Evolutionary conservation across 208 protist species (phyloP).

Genomic region (Vickermania spadyakhi): DNA sequence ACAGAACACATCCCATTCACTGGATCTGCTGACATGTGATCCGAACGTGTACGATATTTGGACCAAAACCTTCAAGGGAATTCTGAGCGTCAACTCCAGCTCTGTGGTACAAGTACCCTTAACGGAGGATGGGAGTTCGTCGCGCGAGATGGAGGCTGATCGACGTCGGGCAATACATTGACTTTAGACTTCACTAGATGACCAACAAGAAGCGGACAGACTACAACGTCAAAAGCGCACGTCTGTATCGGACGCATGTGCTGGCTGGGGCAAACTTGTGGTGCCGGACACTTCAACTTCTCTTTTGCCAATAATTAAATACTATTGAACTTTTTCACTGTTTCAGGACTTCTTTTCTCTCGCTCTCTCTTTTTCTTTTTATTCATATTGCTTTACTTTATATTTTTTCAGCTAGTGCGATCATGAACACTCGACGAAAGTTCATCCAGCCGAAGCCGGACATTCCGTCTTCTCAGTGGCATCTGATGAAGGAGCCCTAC

Average conservation of each 20-base stretch:
- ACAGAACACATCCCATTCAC: constrained; percentile 16
- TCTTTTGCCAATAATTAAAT: neutral
- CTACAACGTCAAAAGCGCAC: too few species aligned
- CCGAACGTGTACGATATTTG: constrained; percentile 63
- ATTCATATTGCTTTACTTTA: neutral
- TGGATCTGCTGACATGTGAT: constrained; percentile 65
- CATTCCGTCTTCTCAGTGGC: constrained; percentile 50
- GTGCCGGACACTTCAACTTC: neutral
- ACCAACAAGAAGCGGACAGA: too few species aligned
- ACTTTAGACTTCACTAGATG: too few species aligned
- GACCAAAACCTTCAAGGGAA: constrained; percentile 56
- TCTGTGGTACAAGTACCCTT: constrained; percentile 56
- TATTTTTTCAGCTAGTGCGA: too few species aligned
- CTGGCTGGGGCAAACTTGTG: too few species aligned
- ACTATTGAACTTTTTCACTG: neutral
- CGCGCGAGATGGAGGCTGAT: neutral
- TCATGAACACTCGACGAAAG: constrained; percentile 76
- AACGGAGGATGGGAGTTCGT: constrained; percentile 6
- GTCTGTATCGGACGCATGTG: too few species aligned
- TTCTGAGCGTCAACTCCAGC: constrained; percentile 77
- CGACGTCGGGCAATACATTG: too few species aligned
- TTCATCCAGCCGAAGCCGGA: constrained; percentile 33
- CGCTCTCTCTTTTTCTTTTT: constrained; percentile 4
- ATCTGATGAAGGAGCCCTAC: constrained; percentile 80
- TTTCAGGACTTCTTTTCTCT: constrained; percentile 1